Evolutionary conservation across 192 early-diverging fungal genomes (phyloP), one percentile per base, ranked within the genome.

Genomic region (Coemansia sp.): DNA sequence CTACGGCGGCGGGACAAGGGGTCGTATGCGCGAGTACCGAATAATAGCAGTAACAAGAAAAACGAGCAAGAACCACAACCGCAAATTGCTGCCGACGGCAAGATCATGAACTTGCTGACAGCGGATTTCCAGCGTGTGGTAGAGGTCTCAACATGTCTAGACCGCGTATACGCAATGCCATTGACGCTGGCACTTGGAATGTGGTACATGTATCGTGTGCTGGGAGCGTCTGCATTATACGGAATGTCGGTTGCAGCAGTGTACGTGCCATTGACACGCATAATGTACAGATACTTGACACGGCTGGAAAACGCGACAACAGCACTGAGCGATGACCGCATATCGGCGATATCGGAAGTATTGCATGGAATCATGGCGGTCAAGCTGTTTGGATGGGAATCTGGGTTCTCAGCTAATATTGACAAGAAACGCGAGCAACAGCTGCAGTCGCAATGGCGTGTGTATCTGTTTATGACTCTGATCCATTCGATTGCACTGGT

Each of bases 361-460:
- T 72, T 95, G 32, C 86, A 93, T 77, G 94, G 93, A 19, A 96
- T 98, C 54, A 87, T 92, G 49, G 90, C 97, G 39, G 88, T 98
- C 57, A 98, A 98, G 69, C 88, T 97, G 68, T 92, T 92, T 74
- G 90, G 88, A 22, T 94, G 92, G 92, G 92, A 93, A 76, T 64
- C 82, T 21, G 82, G 85, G 63, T 94, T 98, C 68, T 61, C 87
- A 54, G 80, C 80, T 21, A 85, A 87, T 51, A 77, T 96, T 15
- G 83, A 86, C n/a, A 81, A 80, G 45, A 71, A 84, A 8, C 86
- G 91, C 63, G 87, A 88, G 59, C 77, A 70, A n/a, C 91, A 94
- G 78, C 71, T 93, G 39, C 72, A 66, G 49, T 76, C 76, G 21
- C 76, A 89, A 65, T 77, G 82, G 48, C 68, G 73, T 15, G 75